Percentiles rank a stretch among this genome's conserved stretches.
Conservation (phyloP, 2,329 filamentous ascomycete genomes). For the Sporothrix phasma region DNA sequence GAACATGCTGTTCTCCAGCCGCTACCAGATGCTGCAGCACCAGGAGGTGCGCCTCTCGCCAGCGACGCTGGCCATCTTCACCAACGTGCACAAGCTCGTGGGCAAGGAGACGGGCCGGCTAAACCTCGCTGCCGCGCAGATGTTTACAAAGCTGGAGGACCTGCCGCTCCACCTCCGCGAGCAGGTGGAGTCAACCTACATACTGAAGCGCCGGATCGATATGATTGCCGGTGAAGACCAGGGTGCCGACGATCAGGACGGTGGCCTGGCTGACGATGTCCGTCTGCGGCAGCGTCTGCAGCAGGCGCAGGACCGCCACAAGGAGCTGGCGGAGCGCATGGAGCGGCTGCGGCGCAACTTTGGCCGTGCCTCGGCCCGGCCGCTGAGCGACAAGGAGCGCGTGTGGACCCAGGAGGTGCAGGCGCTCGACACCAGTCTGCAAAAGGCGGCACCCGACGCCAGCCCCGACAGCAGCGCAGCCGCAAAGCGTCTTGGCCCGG, state of each 20-base stretch:
- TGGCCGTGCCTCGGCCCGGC: slow-evolving; percentile 36
- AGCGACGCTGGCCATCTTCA: slow-evolving; percentile 60
- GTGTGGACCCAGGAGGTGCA: slow-evolving; percentile 38
- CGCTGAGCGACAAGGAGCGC: slow-evolving; percentile 53
- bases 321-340: slow-evolving; percentile 46
- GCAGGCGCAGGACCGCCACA: slow-evolving; percentile 45
- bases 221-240: slow-evolving; percentile 50
- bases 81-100: slow-evolving; percentile 61
- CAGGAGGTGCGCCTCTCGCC: slow-evolving; percentile 62
- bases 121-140: slow-evolving; percentile 58
- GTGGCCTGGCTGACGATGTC: slow-evolving; percentile 39
- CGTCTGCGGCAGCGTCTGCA: slow-evolving; percentile 50
- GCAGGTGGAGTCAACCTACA: slow-evolving; percentile 56
- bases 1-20: slow-evolving; percentile 45
- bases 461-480: slow-evolving; percentile 13
- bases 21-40: slow-evolving; percentile 49
- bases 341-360: slow-evolving; percentile 47
- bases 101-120: slow-evolving; percentile 59
- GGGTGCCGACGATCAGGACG: slow-evolving; percentile 18
- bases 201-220: slow-evolving; percentile 57
- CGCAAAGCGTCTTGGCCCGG: slow-evolving; percentile 20
- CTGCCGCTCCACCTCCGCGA: slow-evolving; percentile 57
- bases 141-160: slow-evolving; percentile 61
- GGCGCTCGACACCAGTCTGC: slow-evolving; percentile 32
- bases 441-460: not conserved